Conservation (phyloP, 192 early-diverging fungal species). For the Jimgerdemannia flammicorona region DNA sequence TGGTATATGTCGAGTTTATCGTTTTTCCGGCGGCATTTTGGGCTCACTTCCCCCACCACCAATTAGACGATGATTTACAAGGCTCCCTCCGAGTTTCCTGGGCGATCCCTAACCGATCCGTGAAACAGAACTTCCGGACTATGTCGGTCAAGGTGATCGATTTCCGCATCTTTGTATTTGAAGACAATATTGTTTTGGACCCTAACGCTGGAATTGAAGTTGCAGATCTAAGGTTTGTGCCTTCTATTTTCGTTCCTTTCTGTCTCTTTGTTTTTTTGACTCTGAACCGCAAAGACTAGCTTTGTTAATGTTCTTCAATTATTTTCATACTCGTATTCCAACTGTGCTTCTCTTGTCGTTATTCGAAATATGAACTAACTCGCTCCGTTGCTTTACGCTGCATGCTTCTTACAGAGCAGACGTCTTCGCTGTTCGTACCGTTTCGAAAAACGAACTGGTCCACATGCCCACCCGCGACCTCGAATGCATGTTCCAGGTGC, state of each 20-base stretch:
- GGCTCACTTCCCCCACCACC: not conserved
- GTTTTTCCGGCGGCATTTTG: not conserved
- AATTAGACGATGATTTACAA: not conserved
- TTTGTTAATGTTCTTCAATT: not conserved
- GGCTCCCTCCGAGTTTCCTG: not conserved
- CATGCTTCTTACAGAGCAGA: not conserved
- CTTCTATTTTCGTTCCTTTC: not conserved
- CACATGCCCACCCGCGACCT: not conserved
- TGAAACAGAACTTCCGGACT: not conserved
- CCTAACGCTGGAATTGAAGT: not conserved
- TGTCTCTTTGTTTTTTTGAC: no score
- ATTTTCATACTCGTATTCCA: no score
- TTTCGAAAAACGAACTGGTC: not conserved
- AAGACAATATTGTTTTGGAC: not conserved
- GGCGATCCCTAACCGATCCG: not conserved
- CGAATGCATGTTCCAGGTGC: slow-evolving; percentile 5
- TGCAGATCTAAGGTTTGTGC: not conserved
- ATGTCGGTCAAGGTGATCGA: not conserved
- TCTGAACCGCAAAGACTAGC: no score
- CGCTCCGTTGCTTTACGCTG: no score
- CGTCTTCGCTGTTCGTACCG: not conserved
- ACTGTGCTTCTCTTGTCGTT: no score
- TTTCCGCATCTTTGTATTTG: not conserved
- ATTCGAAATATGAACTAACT: no score
- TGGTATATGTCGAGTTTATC: not conserved